Evolutionary conservation across 768 basidiomycete species (phyloP).

Genomic region (Hortiboletus campestris): DNA sequence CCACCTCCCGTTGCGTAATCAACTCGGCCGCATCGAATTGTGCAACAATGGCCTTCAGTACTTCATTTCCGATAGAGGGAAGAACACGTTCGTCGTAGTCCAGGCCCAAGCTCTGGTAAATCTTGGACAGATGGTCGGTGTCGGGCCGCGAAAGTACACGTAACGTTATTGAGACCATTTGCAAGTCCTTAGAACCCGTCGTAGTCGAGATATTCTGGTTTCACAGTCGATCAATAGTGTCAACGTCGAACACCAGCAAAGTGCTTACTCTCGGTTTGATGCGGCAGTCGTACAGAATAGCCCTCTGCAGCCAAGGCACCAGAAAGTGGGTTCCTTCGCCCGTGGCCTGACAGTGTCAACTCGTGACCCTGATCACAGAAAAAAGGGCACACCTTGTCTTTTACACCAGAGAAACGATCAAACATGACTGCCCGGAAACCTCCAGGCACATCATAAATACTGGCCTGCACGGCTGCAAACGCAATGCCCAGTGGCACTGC

Average conservation of each 20-base stretch:
- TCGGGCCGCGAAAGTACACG: conserved; percentile 95
- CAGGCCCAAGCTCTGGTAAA: conserved; percentile 91
- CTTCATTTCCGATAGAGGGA: conserved; percentile 97
- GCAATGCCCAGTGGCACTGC: conserved; percentile 41
- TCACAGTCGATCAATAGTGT: neutral
- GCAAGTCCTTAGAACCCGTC: conserved; percentile 96
- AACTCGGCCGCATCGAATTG: conserved; percentile 97
- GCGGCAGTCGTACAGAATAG: conserved; percentile 96
- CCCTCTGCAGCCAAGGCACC: conserved; percentile 92
- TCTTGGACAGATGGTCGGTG: conserved; percentile 79
- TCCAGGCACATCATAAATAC: conserved; percentile 76
- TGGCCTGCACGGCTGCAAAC: conserved; percentile 45
- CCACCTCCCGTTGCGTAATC: conserved; percentile 97
- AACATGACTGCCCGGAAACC: conserved; percentile 97
- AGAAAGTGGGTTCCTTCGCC: conserved; percentile 96
- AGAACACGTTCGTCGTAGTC: conserved; percentile 98
- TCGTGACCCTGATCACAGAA: neutral
- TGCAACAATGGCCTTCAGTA: conserved; percentile 95
- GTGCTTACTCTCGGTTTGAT: conserved; percentile 86
- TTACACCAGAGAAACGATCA: conserved; percentile 93
- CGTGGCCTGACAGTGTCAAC: conserved; percentile 55
- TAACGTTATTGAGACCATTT: conserved; percentile 97
- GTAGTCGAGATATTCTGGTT: conserved; percentile 94
- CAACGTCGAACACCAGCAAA: neutral
- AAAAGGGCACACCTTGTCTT: conserved; percentile 56